These are phyloP conservation scores for Tardiomyces depauwii DNA, from an alignment of 1,139 yeast genomes.

Conservation along the genomic window DNA sequence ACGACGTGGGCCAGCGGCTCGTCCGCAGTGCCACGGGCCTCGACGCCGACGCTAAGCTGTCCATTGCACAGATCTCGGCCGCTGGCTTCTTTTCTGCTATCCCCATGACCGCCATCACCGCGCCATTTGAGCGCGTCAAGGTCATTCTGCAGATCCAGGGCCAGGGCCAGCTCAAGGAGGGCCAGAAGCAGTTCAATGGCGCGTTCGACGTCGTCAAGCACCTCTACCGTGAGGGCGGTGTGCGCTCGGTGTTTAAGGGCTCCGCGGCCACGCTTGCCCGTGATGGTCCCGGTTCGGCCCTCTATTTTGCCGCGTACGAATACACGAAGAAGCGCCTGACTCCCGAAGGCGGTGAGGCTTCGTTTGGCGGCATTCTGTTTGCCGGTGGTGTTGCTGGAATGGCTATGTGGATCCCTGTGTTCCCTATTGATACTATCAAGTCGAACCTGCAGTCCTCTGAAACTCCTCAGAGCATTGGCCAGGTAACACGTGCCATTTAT, in stretches of 20 bases:
- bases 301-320: slow-evolving; percentile 93
- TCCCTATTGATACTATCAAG: slow-evolving; percentile 94
- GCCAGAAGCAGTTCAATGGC: slow-evolving; percentile 36
- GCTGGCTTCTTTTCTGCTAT: slow-evolving; percentile 96
- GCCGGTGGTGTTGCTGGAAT: slow-evolving; percentile 97
- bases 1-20: slow-evolving; percentile 78
- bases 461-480: slow-evolving; percentile 44
- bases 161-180: slow-evolving; percentile 22
- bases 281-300: slow-evolving; percentile 98
- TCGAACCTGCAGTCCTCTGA: slow-evolving; percentile 70
- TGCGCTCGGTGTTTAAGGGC: slow-evolving; percentile 80
- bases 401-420: slow-evolving; percentile 92
- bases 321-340: slow-evolving; percentile 56
- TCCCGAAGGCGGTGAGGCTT: slow-evolving; percentile 40
- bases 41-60: slow-evolving; percentile 33
- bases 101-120: slow-evolving; percentile 91
- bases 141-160: slow-evolving; percentile 83
- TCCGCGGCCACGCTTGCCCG: slow-evolving; percentile 87
- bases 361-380: slow-evolving; percentile 63
- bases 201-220: slow-evolving; percentile 50
- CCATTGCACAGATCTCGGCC: slow-evolving; percentile 63
- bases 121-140: slow-evolving; percentile 93
- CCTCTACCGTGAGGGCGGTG: slow-evolving; percentile 72
- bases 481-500: slow-evolving; percentile 55
- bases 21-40: slow-evolving; percentile 38